Conservation (phyloP, 208 protist genomes). For the Leptomonas pyrrhocoris region DNA sequence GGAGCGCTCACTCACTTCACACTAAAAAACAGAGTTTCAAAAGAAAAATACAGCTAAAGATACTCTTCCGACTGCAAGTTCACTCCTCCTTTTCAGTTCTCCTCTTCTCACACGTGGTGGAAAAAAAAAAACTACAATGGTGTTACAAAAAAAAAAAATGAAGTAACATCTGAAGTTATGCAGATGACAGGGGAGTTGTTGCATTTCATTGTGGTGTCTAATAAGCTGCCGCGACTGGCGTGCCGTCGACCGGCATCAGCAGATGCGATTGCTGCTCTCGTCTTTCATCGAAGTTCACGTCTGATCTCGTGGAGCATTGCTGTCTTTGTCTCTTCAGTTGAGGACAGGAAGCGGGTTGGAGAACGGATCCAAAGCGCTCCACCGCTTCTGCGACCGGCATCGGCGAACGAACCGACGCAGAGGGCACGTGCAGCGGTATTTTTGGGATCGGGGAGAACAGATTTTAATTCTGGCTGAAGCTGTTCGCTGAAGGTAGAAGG, state of each 20-base stretch:
- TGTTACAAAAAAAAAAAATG: background rate
- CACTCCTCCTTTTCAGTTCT: too few relatives aligned
- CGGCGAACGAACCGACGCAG: background rate
- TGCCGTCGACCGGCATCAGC: background rate
- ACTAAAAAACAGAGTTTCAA: too few relatives aligned
- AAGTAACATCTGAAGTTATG: too few relatives aligned
- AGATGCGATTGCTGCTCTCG: background rate
- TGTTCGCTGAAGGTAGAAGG: background rate
- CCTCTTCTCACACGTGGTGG: too few relatives aligned
- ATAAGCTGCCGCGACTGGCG: background rate
- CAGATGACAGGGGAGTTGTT: too few relatives aligned
- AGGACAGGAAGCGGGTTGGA: background rate
- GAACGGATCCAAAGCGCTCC: background rate
- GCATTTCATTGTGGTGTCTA: background rate
- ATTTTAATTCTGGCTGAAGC: background rate
- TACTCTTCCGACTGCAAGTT: too few relatives aligned
- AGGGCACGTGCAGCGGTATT: background rate
- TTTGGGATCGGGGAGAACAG: background rate
- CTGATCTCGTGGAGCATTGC: background rate
- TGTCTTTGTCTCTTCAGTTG: background rate
- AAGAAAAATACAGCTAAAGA: too few relatives aligned
- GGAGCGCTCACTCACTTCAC: too few relatives aligned
- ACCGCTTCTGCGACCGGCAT: background rate
- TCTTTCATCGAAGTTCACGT: background rate
- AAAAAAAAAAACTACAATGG: background rate